phyloP scores from a whole-genome alignment of 1,139 yeast genomes.

The Geotrichum reessii region DNA sequence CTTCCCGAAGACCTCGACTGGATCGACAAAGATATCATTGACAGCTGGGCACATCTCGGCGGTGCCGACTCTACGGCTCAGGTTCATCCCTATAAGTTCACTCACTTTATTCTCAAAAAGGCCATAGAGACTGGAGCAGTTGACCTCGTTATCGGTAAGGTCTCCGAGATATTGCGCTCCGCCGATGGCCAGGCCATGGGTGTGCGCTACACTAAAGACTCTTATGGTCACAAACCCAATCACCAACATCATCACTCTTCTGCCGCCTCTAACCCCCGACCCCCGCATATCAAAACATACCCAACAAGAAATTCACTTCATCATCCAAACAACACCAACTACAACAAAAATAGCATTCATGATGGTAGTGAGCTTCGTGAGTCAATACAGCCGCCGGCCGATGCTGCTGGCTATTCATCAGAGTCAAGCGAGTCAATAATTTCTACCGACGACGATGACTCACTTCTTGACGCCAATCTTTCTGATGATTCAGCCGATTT shows the following conservation, averaged over 20 bases:
- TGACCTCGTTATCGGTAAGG: constrained; percentile 79
- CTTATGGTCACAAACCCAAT: constrained; percentile 49
- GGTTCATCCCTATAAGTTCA: constrained; percentile 92
- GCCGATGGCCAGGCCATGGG: constrained; percentile 27
- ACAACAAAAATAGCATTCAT: background rate
- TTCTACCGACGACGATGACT: constrained; percentile 13
- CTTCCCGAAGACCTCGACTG: constrained; percentile 77
- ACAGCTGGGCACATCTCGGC: constrained; percentile 75
- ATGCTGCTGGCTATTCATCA: background rate
- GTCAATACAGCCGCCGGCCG: background rate
- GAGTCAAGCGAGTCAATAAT: background rate
- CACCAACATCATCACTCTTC: constrained; percentile 46
- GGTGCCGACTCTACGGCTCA: constrained; percentile 90
- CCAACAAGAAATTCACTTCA: background rate
- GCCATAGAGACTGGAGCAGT: constrained; percentile 84
- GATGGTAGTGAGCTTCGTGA: background rate
- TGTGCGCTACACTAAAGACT: constrained; percentile 20
- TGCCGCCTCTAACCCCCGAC: background rate
- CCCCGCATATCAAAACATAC: background rate
- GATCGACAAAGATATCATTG: constrained; percentile 63
- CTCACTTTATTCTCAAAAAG: constrained; percentile 69
- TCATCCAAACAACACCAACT: constrained; percentile 2
- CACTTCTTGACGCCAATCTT: constrained; percentile 8
- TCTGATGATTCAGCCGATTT: constrained; percentile 8
- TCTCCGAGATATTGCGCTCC: constrained; percentile 47